Evolutionary conservation across 2,329 filamentous ascomycete species (phyloP).

Genomic region (Xylariaceae sp.): DNA sequence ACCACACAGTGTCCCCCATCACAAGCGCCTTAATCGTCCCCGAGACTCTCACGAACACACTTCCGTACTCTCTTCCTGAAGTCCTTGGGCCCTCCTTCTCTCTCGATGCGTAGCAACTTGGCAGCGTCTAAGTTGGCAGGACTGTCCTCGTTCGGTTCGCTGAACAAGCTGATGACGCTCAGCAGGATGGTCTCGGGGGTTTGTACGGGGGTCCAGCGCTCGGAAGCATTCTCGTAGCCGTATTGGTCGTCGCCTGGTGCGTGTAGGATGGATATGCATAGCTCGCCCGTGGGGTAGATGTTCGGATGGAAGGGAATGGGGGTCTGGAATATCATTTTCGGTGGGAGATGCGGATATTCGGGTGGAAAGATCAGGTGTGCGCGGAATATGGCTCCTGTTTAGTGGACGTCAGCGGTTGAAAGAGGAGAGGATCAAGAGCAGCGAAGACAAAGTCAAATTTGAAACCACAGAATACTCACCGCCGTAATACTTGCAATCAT

Average conservation of each 20-base stretch:
- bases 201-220: constrained; percentile 94
- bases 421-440: not conserved
- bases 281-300: constrained; percentile 79
- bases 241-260: constrained; percentile 91
- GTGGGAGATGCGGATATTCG: constrained; percentile 83
- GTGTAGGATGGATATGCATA: constrained; percentile 97
- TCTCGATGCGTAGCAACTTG: constrained; percentile 77
- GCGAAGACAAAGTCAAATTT: not conserved
- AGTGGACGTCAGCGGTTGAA: not conserved
- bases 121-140: constrained; percentile 95
- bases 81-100: constrained; percentile 56
- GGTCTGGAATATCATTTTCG: constrained; percentile 79
- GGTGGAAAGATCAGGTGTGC: constrained; percentile 78
- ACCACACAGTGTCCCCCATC: not conserved
- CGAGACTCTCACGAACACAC: constrained; percentile 77
- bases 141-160: constrained; percentile 90
- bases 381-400: constrained; percentile 85
- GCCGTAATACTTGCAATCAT: constrained; percentile 90
- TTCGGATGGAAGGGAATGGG: constrained; percentile 92
- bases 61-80: constrained; percentile 76
- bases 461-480: constrained; percentile 56
- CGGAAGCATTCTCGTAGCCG: constrained; percentile 84
- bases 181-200: constrained; percentile 91
- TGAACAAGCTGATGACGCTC: constrained; percentile 87
- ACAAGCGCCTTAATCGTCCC: constrained; percentile 53